Base-by-base conservation (phyloP, 177 flowering plant species). In the Vitis hybrid region DNA sequence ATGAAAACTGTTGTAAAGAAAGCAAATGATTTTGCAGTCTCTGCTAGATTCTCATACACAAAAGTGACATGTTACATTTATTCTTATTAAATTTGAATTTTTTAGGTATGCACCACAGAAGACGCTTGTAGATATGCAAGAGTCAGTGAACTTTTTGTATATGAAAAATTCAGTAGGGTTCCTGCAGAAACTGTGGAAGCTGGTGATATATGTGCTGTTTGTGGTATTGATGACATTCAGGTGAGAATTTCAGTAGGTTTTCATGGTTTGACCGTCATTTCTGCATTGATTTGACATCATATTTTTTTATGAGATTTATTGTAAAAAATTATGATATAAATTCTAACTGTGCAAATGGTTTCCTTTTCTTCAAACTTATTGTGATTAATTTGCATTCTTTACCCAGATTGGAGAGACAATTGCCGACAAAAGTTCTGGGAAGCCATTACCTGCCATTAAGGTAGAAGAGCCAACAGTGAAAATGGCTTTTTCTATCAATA, bases 381-480 rank as follows among this genome's bases (percentile, higher is more conserved):
- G 14, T 40, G 13, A 13, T 6, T 51, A 16, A 60, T 52, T 70
- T 55, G 60, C 21, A 16, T 65, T 62, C 58, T 72, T 50, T 67
- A 35, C 60, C 66, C 81, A 96, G 99, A 96, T 96, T 81, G 99
- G 99, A 50, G 98, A 96, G 85, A 96, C 99, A n/a, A 93, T 96
- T 73, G 99, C 99, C 64, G 97, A 91, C 83, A 92, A 90, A 86
- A 69, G 8, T 70, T 49, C 35, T 72, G 99, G 99, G 72, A 89
- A 78, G 74, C 91, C 99, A 67, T 81, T 96, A 71, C 99, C 99
- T 72, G 80, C 94, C 66, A 96, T 96, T 60, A 89, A 81, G 78
- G 91, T 95, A 75, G 99, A 95, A 80, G 98, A 95, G 74, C 99
- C 99, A 72, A 95, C 99, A 15, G 99, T 95, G 62, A 95, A 92